Evolutionary conservation across 2,329 filamentous ascomycete genomes (phyloP), one percentile per base, ranked within the genome.

Genomic region (Clarireedia paspali): DNA sequence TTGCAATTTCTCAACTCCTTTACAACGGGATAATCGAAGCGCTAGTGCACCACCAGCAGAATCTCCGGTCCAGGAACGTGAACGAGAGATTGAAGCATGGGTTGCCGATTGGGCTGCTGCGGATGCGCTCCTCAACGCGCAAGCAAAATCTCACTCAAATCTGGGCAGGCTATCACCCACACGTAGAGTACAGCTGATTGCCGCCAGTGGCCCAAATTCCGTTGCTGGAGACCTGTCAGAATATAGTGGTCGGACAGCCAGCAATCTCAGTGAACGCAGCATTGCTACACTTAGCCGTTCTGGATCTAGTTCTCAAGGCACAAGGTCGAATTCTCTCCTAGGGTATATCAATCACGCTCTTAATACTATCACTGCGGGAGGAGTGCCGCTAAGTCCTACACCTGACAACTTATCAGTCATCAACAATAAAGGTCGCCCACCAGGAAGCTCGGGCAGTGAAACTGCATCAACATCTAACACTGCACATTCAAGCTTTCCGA

Each of bases 101-200:
- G 65, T 70, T n/a, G 58, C 63, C 6, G 69, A 71, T 52, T 71
- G 69, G 69, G 68, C 67, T 1, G 66, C 65, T 6, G 69, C 68
- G 15, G 67, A 69, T 59, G 63, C 64, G 6, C 57, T 68, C 3
- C 57, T 70, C 26, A 63, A 62, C 20, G 60, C 66, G 5, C 67
- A 68, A 57, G 58, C 60, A 10, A 59, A 57, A n/a, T 58, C 58
- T 14, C 63, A 67, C 39, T 68, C 68, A 6, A 57, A 56, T 15
- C 55, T 62, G 10, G 67, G 68, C 6, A 61, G 67, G 20, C 50
- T 64, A 15, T 70, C 67, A n/a, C 69, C 68, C 4, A 65, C 62
- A 3, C 63, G 66, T 27, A 58, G 65, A 23, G 66, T 66, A 12
- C 65, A 67, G 44, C 53, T 68, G 6, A 59, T 68, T 3, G 60